Base-by-base conservation (phyloP, 805 yeast genomes). In the Wickerhamomyces mucosus region DNA sequence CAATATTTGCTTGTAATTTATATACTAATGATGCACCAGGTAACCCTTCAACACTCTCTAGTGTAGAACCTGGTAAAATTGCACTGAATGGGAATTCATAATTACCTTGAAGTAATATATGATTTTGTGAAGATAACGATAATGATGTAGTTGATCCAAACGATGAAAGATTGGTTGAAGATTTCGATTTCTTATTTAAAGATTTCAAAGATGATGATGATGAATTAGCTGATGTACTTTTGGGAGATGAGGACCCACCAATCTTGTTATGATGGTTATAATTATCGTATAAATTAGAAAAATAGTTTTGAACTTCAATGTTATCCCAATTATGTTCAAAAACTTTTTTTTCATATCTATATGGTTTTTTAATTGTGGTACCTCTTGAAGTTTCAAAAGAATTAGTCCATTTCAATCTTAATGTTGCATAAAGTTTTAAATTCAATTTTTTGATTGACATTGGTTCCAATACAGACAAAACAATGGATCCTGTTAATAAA, bases 51-150 rank as follows among this genome's bases (percentile, higher is more conserved):
- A 92, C 78, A 18, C 94, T 78, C 54, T 92, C 98, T 2, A 85
- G 76, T 28, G 81, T 66, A 23, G 75, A 65, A 1, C 97, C 97
- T 0, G 95, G 95, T 15, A 89, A 50, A 16, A 86, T 67, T 1
- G 89, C 70, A 39, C 78, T 78, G 52, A 92, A 92, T 0, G 97
- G 96, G 45, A 92, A 73, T 48, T 82, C 94, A 50, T 89, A 86
- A 53, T 82, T 82, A 0, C 97, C 97, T 38, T 69, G 73, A 1
- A 64, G 65, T 34, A 81, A 52, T 5, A 65, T 56, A 37, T 69
- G 72, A 20, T 53, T 36, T 9, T 50, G 57, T 15, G 41, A 26
- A 15, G 34, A 29, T 10, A 37, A 37, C 14, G 31, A 23, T 11
- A 49, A 33, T 16, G 39, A 43, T 30, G 47, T 35, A 13, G 45